Evolutionary conservation across 139 green algal genomes (phyloP), one percentile per base, ranked within the genome.

Genomic region (Coelastrella sp.): DNA sequence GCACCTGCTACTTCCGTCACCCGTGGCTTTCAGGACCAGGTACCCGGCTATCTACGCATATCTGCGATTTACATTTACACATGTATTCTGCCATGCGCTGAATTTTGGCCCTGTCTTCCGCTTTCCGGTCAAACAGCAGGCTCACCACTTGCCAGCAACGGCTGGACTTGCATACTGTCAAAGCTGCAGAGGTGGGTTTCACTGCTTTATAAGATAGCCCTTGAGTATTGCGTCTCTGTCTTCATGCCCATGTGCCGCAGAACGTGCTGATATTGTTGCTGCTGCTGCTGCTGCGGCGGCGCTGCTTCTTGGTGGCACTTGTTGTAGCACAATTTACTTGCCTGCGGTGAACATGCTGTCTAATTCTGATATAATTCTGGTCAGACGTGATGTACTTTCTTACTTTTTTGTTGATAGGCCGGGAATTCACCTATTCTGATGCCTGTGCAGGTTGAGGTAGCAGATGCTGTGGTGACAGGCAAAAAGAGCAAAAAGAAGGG

Each of bases 181-280:
- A n/a, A n/a, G 69, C 69, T 60, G 69, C 43, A 35, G 69, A 78
- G 69, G 69, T 78, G 40, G 27, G 62, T 40, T 23, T 15, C 38
- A n/a, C 7, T 32, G 35, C 4, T 37, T 50, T 48, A 1, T 21
- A 15, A 34, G 34, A 7, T 30, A 15, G 15, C 27, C 15, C 59
- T 21, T 67, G n/a, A n/a, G n/a, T 32, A 8, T 30, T 32, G 8
- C 21, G 15, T 13, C 9, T 25, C 62, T 35, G n/a, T 7, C 25
- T 40, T 23, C 63, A 43, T 73, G 63, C 8, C 27, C 4, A 5
- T 40, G 17, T 48, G 59, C 23, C 27, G 21, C 21, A 34, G n/a
- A 21, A 34, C 27, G 59, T 23, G 59, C 27, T 23, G 15, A 7
- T 67, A 57, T 57, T 9, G 45, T 23, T 57, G 45, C 11, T 57